Conservation (phyloP, 2,329 filamentous ascomycete species). For the Phyllosticta citrichinensis region DNA sequence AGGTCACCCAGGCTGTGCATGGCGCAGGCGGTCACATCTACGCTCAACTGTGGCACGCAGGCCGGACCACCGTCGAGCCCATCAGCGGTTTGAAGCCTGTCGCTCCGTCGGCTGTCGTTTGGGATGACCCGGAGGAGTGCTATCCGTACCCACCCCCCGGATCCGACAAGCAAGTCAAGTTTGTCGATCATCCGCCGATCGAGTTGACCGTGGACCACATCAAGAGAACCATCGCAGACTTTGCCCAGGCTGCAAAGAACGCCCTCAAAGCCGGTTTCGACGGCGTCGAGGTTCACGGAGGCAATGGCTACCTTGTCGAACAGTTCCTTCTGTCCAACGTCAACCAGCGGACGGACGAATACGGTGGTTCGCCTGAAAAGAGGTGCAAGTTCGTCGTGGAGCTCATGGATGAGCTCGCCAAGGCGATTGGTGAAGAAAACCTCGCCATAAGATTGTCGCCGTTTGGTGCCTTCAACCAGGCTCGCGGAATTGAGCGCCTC, state of each 20-base stretch:
- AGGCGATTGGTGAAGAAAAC: conserved; percentile 24
- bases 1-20: conserved; percentile 42
- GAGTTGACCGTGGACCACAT: conserved; percentile 38
- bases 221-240: conserved; percentile 30
- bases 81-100: conserved; percentile 32
- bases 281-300: conserved; percentile 41
- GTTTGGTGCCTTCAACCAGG: conserved; percentile 43
- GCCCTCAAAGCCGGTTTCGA: conserved; percentile 48
- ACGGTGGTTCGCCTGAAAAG: conserved; percentile 42
- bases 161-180: conserved; percentile 22
- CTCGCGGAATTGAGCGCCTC: conserved; percentile 40
- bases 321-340: conserved; percentile 42
- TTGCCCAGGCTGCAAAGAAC: conserved; percentile 36
- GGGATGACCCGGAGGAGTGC: conserved; percentile 35
- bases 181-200: conserved; percentile 25
- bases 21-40: conserved; percentile 41
- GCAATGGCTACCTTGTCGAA: conserved; percentile 43
- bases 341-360: conserved; percentile 42
- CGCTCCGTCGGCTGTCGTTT: conserved; percentile 34
- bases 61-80: conserved; percentile 31
- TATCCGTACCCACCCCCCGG: conserved; percentile 32
- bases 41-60: conserved; percentile 38
- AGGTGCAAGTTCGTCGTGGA: conserved; percentile 48
- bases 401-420: conserved; percentile 31
- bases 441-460: conserved; percentile 24